Percentiles rank a stretch among this genome's conserved stretches.
phyloP scores from a whole-genome alignment of 2,329 filamentous ascomycete species.

The Pyricularia grisea region DNA sequence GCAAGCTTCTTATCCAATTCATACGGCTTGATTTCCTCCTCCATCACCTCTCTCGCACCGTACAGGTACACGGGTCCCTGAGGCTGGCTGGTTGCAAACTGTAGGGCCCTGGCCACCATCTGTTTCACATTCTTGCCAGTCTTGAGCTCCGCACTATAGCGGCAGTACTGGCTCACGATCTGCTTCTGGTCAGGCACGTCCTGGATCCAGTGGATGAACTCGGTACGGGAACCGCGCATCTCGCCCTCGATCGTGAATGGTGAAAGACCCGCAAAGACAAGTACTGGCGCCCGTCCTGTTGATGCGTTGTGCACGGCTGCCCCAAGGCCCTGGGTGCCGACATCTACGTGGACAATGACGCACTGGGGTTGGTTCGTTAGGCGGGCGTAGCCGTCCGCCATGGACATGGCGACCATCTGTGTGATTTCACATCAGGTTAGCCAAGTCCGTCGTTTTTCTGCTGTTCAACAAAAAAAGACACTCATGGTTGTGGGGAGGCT shows the following conservation, averaged over 20 bases:
- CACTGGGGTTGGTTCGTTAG: constrained; percentile 57
- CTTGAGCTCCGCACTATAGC: constrained; percentile 76
- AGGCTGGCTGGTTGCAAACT: constrained; percentile 70
- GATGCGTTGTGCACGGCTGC: constrained; percentile 65
- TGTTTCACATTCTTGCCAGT: constrained; percentile 81
- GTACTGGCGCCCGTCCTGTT: constrained; percentile 56
- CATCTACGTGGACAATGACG: constrained; percentile 65
- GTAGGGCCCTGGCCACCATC: constrained; percentile 75
- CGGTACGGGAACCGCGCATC: constrained; percentile 27
- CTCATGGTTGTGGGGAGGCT: not conserved
- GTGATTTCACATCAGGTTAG: not conserved
- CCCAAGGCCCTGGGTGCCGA: constrained; percentile 63
- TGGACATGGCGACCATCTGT: constrained; percentile 66
- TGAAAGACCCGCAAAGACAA: constrained; percentile 32
- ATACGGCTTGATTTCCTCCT: constrained; percentile 72
- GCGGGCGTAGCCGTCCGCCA: constrained; percentile 65
- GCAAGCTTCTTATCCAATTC: constrained; percentile 59
- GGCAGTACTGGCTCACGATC: constrained; percentile 73
- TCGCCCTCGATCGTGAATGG: constrained; percentile 33
- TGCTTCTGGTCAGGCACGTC: constrained; percentile 30
- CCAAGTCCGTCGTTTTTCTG: not conserved
- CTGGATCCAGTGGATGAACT: constrained; percentile 34
- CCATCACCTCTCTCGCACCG: constrained; percentile 74
- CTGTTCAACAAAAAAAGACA: not conserved
- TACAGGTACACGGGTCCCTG: constrained; percentile 72